A percentile compares a stretch with the other conserved stretches of the same genome.
phyloP scores from a whole-genome alignment of 1,284 basidiomycete species.

The Apiotrichum porosum region DNA sequence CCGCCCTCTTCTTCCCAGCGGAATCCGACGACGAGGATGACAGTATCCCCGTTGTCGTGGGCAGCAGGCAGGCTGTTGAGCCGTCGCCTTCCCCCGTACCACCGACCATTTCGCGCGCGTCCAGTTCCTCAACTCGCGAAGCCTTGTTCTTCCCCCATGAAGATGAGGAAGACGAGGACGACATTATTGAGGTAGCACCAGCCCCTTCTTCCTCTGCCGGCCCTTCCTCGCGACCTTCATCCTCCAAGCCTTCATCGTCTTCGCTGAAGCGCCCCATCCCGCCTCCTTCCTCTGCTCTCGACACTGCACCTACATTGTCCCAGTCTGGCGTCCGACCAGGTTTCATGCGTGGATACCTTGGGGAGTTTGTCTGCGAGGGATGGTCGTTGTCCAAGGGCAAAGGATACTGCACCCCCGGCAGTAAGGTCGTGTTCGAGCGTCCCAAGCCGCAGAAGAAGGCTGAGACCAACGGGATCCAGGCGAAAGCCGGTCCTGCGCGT shows the following conservation, averaged over 20 bases:
- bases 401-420: constrained; percentile 46
- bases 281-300: no score
- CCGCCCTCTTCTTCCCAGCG: constrained; percentile 21
- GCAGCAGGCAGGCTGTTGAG: no score
- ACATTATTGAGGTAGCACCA: background rate
- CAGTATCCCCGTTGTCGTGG: background rate
- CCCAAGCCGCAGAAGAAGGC: constrained; percentile 29
- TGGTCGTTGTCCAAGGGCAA: constrained; percentile 49
- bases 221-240: constrained; percentile 10
- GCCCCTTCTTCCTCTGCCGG: background rate
- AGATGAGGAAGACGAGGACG: constrained; percentile 7
- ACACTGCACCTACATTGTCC: no score
- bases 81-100: background rate
- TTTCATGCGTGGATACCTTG: constrained; percentile 43
- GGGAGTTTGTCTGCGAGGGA: constrained; percentile 48
- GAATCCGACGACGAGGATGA: constrained; percentile 17
- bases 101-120: background rate
- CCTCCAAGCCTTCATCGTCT: constrained; percentile 12
- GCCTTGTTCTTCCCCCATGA: constrained; percentile 8
- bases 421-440: constrained; percentile 41
- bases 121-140: background rate
- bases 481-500: constrained; percentile 34
- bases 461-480: constrained; percentile 17
- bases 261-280: constrained; percentile 13
- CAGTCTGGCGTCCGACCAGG: constrained; percentile 15